Base-by-base conservation (phyloP, 1,284 basidiomycete species). In the Phylloporus sp. region DNA sequence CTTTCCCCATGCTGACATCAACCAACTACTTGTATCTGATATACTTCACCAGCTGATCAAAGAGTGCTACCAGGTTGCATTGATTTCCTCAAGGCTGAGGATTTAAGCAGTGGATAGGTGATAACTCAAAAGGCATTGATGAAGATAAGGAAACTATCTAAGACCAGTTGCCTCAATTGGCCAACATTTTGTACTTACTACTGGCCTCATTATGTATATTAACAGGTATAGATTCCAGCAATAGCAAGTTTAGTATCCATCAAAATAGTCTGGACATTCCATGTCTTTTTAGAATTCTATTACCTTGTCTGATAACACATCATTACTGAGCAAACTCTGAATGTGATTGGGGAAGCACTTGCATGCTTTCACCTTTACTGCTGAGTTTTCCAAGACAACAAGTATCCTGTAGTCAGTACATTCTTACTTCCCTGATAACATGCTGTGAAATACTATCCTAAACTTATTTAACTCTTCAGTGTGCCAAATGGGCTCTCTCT, bases 41-140 rank as follows among this genome's bases (percentile, higher is more conserved):
- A 10, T 63, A 22, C 46, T 63, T 17, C 61, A 63, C 31, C 58
- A 63, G 3, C 39, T 63, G 2, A 61, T 63, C 7, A 61, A 63
- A 4, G 57, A 44, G 7, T 7, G n/a, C 1, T 15, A 10, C 34
- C 13, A 40, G 56, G 3, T 29, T 44, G 2, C 24, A 7, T n/a
- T 10, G 22, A 22, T 56, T 56, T 15, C 54, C 54, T 8, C 54
- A 56, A 10, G 40, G 40, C 11, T 29, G 4, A 2, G 29, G 29
- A 10, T 63, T 63, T 53, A 63, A 62, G 8, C 60, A 63, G 1
- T 63, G 62, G 62, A 63, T 53, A 0, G 24, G 62, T 7, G 3
- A 63, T 7, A 37, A 63, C 15, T 63, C 39, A 10, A 62, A n/a
- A 63, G 37, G 62, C 40, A 2, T 32, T 63, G 11, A 63, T 62